A percentile compares a stretch with the other conserved stretches of the same genome.
These are phyloP conservation scores for Athelia psychrophila DNA, from an alignment of 1,284 basidiomycete genomes.

Conservation along the genomic window DNA sequence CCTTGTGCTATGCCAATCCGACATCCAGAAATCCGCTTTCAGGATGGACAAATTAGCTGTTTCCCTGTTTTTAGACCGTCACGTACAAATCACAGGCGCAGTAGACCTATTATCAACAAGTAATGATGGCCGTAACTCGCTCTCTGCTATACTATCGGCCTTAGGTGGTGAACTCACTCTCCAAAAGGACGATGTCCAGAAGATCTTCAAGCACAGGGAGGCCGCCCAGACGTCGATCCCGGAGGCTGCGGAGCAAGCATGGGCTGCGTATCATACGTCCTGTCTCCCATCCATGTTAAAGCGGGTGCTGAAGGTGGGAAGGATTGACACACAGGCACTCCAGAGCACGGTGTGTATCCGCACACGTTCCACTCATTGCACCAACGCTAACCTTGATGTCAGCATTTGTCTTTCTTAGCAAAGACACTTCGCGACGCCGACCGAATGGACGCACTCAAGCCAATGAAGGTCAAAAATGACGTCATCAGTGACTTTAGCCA, in stretches of 20 bases:
- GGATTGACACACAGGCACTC: slow-evolving; percentile 37
- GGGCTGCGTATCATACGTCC: slow-evolving; percentile 33
- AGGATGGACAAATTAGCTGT: slow-evolving; percentile 40
- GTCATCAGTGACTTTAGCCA: slow-evolving; percentile 23
- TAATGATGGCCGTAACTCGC: slow-evolving; percentile 24
- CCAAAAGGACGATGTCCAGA: slow-evolving; percentile 25
- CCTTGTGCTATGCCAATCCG: slow-evolving; percentile 26
- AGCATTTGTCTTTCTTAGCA: slow-evolving; percentile 33
- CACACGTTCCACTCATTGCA: neutral
- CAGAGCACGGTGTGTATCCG: slow-evolving; percentile 2
- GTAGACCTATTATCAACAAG: slow-evolving; percentile 42
- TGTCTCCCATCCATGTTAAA: slow-evolving; percentile 18
- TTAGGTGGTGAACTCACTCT: slow-evolving; percentile 33
- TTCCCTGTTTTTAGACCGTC: slow-evolving; percentile 38
- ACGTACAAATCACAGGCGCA: slow-evolving; percentile 33
- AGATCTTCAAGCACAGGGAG: slow-evolving; percentile 28
- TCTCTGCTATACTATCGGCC: slow-evolving; percentile 32
- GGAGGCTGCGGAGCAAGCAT: slow-evolving; percentile 38
- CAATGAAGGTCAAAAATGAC: slow-evolving; percentile 39
- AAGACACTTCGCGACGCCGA: slow-evolving; percentile 38
- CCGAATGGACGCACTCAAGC: slow-evolving; percentile 34
- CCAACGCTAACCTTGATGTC: too few species aligned
- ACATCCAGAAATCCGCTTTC: slow-evolving; percentile 35
- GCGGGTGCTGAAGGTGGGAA: slow-evolving; percentile 21
- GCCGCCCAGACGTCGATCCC: neutral